Conservation (phyloP, 2,329 filamentous ascomycete genomes). For the Monilinia aucupariae region DNA sequence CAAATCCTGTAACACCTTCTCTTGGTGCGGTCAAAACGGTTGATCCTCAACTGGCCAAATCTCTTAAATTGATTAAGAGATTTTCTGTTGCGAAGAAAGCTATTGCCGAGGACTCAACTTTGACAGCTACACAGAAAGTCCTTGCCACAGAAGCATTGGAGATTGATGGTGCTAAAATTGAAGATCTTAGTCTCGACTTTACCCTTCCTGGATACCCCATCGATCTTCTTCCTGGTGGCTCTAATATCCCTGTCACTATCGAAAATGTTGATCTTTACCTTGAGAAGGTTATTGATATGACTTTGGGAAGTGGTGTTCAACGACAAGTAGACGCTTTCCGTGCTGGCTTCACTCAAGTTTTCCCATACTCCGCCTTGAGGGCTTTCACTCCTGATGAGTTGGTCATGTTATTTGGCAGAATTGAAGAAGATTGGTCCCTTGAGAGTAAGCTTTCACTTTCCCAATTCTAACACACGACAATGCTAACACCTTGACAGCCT, state of each 20-base stretch:
- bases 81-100: slow-evolving; percentile 78
- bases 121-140: slow-evolving; percentile 66
- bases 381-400: slow-evolving; percentile 94
- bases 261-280: slow-evolving; percentile 88
- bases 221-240: slow-evolving; percentile 71
- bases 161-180: slow-evolving; percentile 71
- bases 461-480: slow-evolving; percentile 1
- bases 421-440: slow-evolving; percentile 94
- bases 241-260: slow-evolving; percentile 71
- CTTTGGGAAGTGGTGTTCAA: slow-evolving; percentile 80
- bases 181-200: slow-evolving; percentile 89
- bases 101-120: slow-evolving; percentile 64
- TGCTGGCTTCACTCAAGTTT: slow-evolving; percentile 87
- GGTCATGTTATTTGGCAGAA: slow-evolving; percentile 86
- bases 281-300: slow-evolving; percentile 85
- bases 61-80: slow-evolving; percentile 79
- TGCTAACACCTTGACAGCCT: slow-evolving; percentile 48
- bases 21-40: slow-evolving; percentile 85
- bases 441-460: slow-evolving; percentile 64
- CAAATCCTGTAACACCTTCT: slow-evolving; percentile 66
- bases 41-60: slow-evolving; percentile 78
- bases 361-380: slow-evolving; percentile 85
- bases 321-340: slow-evolving; percentile 89
- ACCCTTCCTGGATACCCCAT: slow-evolving; percentile 89
- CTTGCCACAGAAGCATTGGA: slow-evolving; percentile 62